phyloP scores from a whole-genome alignment of 306 rosid genomes.

The Quercus bicolor region DNA sequence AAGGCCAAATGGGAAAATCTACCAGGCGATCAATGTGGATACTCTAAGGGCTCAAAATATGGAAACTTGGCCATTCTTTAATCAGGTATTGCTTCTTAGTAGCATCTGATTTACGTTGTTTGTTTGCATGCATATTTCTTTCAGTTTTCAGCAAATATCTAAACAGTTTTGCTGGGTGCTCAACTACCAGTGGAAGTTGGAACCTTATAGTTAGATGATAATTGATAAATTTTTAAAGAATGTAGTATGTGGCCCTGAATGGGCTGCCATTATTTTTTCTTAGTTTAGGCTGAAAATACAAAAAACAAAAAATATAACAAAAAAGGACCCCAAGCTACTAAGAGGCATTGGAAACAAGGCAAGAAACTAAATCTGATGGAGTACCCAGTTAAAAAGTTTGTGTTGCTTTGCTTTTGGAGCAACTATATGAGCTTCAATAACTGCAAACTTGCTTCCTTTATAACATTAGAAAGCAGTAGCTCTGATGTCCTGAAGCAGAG shows the following conservation, averaged over 20 bases:
- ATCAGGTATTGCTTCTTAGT: not conserved
- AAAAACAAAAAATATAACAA: not conserved
- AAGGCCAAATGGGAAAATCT: not conserved
- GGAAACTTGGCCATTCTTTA: constrained; percentile 5
- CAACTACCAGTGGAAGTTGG: not conserved
- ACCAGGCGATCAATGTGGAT: not conserved
- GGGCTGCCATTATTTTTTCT: not conserved
- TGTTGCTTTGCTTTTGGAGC: not conserved
- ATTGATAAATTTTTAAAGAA: not conserved
- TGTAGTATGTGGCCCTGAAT: not conserved
- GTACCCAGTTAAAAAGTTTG: too few relatives aligned
- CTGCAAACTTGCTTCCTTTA: not conserved
- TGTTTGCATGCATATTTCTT: not conserved
- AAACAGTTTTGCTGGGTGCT: not conserved
- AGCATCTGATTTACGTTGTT: not conserved
- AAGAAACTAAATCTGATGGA: too few relatives aligned
- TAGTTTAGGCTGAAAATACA: not conserved
- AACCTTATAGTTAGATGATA: too few relatives aligned
- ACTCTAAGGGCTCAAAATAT: not conserved
- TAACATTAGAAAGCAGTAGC: not conserved
- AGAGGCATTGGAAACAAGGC: too few relatives aligned
- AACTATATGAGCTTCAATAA: not conserved
- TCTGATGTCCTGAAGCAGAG: not conserved
- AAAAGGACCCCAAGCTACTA: too few relatives aligned
- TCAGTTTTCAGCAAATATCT: not conserved